Base-by-base conservation (phyloP, 305 asterid species). In the Rubia tinctorum region DNA sequence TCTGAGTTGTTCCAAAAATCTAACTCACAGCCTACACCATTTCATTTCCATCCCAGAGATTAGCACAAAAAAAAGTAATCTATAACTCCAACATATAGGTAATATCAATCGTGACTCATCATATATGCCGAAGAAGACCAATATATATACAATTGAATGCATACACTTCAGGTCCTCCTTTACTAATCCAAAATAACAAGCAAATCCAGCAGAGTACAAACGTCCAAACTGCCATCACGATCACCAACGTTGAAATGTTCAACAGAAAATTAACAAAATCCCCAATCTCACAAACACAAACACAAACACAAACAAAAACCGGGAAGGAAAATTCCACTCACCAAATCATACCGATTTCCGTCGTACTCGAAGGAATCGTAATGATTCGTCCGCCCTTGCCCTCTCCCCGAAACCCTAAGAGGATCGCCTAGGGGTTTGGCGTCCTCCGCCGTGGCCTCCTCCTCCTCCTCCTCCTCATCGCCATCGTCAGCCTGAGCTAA, bases 371-470 rank as follows among this genome's bases (percentile, higher is more conserved):
- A 94, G 0, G 91, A 80, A 7, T 69, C 74, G 55, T 73, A 94
- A 72, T 87, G 92, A 10, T 66, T 85, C 79, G 76, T 81, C 81
- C 72, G 82, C 72, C 84, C 80, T 60, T 83, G 83, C 8, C 97
- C 97, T 67, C 86, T 88, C 9, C 97, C 97, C 5, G 93, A 82
- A 84, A 80, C 84, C 91, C 94, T 88, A 85, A 88, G 66, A 20
- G 73, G 86, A 18, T 91, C 87, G 8, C 99, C 97, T 39, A 64
- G 78, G 55, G 37, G 71, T 12, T 6, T 62, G 25, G 73, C 72
- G 25, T 76, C 83, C 20, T 80, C 84, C 39, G 23, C 82, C 40
- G 77, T 17, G 6, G 7, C 45, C 2, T 42, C 45, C 45, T 42
- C 45, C 10, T 42, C 45, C 3, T 5, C 10, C 45, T 42, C 45